Conservation (phyloP, 768 basidiomycete genomes). For the Porpolomopsis calyptriformis region DNA sequence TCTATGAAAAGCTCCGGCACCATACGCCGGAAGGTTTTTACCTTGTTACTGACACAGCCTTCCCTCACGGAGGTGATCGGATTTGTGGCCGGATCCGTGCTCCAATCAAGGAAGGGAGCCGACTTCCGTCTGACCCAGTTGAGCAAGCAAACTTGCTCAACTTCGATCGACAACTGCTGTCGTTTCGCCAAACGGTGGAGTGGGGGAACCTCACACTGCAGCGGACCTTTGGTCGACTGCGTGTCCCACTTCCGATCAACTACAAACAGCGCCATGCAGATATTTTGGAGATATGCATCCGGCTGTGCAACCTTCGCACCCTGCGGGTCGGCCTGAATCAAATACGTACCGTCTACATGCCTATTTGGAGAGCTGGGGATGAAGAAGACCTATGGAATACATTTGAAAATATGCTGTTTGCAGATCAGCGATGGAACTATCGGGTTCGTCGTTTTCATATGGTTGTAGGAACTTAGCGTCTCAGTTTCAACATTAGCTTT, state of each 20-base stretch:
- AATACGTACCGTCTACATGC: constrained; percentile 31
- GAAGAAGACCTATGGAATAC: constrained; percentile 25
- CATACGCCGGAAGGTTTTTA: constrained; percentile 25
- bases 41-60: constrained; percentile 31
- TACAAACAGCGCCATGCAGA: constrained; percentile 16
- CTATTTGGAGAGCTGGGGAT: constrained; percentile 25
- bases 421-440: constrained; percentile 22
- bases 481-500: background rate
- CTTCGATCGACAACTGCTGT: constrained; percentile 31
- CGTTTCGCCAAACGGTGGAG: constrained; percentile 38
- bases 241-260: constrained; percentile 29
- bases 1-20: constrained; percentile 16
- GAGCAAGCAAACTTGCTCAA: constrained; percentile 16
- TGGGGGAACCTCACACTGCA: constrained; percentile 40
- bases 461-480: constrained; percentile 12
- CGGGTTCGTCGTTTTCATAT: constrained; percentile 27
- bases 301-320: constrained; percentile 26
- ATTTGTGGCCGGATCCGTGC: constrained; percentile 21
- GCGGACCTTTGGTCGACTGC: constrained; percentile 35
- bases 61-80: constrained; percentile 20
- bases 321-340: constrained; percentile 30
- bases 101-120: constrained; percentile 26
- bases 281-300: constrained; percentile 27
- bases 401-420: constrained; percentile 31
- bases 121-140: constrained; percentile 10